phyloP scores from a whole-genome alignment of 1,284 basidiomycete genomes.

The Ceraceosorus guamensis region DNA sequence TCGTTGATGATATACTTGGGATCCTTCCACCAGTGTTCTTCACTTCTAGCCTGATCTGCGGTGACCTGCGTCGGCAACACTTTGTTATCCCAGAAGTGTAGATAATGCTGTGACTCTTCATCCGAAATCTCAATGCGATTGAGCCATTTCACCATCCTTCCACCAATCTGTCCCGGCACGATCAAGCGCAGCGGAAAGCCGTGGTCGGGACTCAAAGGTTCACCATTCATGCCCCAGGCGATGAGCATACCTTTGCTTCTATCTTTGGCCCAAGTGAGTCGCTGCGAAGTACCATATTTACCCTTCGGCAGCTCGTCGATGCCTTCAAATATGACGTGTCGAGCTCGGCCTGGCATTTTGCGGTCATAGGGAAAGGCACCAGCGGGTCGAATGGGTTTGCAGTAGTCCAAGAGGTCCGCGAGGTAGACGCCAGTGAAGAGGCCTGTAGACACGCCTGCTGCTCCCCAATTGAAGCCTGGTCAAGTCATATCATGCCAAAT shows the following conservation, averaged over 20 bases:
- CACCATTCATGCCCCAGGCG: conserved; percentile 59
- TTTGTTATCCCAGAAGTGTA: conserved; percentile 54
- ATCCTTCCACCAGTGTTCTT: conserved; percentile 62
- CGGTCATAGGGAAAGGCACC: conserved; percentile 39
- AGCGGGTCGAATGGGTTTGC: conserved; percentile 50
- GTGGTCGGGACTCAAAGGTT: conserved; percentile 57
- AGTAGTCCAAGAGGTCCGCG: conserved; percentile 57
- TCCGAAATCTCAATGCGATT: conserved; percentile 57
- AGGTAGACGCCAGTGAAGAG: conserved; percentile 64
- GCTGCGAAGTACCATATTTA: conserved; percentile 61
- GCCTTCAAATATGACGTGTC: conserved; percentile 63
- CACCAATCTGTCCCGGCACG: conserved; percentile 63
- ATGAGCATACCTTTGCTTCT: conserved; percentile 58
- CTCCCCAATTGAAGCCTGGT: conserved; percentile 56
- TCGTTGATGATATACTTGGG: conserved; percentile 56
- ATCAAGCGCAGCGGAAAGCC: conserved; percentile 61
- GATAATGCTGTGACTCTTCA: conserved; percentile 55
- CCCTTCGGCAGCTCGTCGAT: conserved; percentile 60
- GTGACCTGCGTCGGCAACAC: conserved; percentile 57
- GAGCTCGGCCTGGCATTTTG: conserved; percentile 47
- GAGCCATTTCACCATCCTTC: conserved; percentile 57
- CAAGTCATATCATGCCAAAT: not conserved
- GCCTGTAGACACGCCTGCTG: conserved; percentile 56
- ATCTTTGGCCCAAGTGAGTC: conserved; percentile 55
- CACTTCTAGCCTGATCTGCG: conserved; percentile 57